Conservation (phyloP, 257 asterid genomes). For the Cordia subcordata region DNA sequence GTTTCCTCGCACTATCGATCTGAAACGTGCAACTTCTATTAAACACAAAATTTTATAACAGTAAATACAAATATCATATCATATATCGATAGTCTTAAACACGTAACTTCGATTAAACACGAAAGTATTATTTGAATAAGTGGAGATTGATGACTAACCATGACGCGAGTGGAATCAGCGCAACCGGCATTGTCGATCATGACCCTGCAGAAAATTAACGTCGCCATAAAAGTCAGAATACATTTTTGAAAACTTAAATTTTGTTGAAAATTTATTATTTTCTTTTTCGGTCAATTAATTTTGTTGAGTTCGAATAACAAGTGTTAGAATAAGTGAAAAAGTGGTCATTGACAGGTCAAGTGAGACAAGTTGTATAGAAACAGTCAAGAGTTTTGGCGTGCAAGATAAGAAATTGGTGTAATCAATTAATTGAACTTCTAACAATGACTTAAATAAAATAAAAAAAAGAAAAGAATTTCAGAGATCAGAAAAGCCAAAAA, state of each 20-base stretch:
- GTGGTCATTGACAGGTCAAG: conserved; percentile 25
- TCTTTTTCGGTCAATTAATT: too few relatives aligned
- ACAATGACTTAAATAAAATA: not conserved
- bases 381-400: not conserved
- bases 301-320: conserved; percentile 9
- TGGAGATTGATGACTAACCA: conserved; percentile 60
- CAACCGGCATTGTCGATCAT: conserved; percentile 94
- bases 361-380: conserved; percentile 26
- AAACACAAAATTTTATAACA: not conserved
- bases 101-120: conserved; percentile 1
- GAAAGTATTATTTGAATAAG: too few relatives aligned
- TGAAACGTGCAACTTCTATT: too few relatives aligned
- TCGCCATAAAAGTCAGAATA: conserved; percentile 25
- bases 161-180: conserved; percentile 77
- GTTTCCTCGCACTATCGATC: conserved; percentile 92
- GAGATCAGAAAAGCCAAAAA: too few relatives aligned
- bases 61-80: not conserved
- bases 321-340: not conserved
- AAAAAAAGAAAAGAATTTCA: not conserved
- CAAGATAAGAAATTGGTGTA: conserved; percentile 30
- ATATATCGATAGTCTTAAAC: not conserved
- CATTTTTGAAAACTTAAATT: too few relatives aligned
- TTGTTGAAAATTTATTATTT: too few relatives aligned
- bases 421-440: too few relatives aligned
- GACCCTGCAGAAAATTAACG: conserved; percentile 69